These are phyloP conservation scores for Lenzites betulinus DNA, from an alignment of 768 basidiomycete species.

Conservation along the genomic window DNA sequence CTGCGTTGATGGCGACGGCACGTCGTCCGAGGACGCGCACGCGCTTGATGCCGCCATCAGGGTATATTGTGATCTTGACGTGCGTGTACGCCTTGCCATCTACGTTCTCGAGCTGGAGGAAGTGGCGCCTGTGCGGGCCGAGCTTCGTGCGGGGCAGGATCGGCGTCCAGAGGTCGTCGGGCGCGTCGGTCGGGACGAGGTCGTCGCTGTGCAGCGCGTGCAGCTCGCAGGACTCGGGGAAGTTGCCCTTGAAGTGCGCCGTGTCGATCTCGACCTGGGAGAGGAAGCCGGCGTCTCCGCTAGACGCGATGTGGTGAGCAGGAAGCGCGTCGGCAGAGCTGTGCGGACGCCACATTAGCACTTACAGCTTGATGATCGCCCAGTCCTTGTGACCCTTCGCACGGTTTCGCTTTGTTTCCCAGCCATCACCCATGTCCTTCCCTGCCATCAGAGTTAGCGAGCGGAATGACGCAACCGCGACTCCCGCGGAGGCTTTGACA, in stretches of 20 bases:
- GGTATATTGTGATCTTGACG: slow-evolving; percentile 85
- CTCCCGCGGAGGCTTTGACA: slow-evolving; percentile 10
- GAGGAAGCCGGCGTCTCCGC: slow-evolving; percentile 75
- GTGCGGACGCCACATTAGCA: slow-evolving; percentile 12
- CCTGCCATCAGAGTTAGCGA: slow-evolving; percentile 37
- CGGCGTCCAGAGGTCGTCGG: slow-evolving; percentile 63
- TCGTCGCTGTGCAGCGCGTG: slow-evolving; percentile 51
- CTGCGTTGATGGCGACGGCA: slow-evolving; percentile 25
- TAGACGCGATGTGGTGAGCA: slow-evolving; percentile 31
- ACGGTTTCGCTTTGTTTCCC: slow-evolving; percentile 94
- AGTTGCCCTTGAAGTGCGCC: slow-evolving; percentile 94
- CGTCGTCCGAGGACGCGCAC: slow-evolving; percentile 78
- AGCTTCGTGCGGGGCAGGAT: slow-evolving; percentile 79
- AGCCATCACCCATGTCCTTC: slow-evolving; percentile 96
- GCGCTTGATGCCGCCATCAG: slow-evolving; percentile 95
- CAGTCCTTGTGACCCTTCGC: slow-evolving; percentile 84
- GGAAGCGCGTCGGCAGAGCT: not conserved
- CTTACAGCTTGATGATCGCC: slow-evolving; percentile 87
- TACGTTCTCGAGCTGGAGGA: slow-evolving; percentile 77
- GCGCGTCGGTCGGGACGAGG: slow-evolving; percentile 36
- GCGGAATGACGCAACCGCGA: slow-evolving; percentile 2
- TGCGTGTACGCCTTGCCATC: slow-evolving; percentile 69
- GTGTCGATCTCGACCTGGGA: slow-evolving; percentile 89
- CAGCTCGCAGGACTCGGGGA: slow-evolving; percentile 84
- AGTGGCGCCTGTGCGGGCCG: slow-evolving; percentile 88